phyloP scores from a whole-genome alignment of 2,329 filamentous ascomycete species.

The Phialophora chinensis region DNA sequence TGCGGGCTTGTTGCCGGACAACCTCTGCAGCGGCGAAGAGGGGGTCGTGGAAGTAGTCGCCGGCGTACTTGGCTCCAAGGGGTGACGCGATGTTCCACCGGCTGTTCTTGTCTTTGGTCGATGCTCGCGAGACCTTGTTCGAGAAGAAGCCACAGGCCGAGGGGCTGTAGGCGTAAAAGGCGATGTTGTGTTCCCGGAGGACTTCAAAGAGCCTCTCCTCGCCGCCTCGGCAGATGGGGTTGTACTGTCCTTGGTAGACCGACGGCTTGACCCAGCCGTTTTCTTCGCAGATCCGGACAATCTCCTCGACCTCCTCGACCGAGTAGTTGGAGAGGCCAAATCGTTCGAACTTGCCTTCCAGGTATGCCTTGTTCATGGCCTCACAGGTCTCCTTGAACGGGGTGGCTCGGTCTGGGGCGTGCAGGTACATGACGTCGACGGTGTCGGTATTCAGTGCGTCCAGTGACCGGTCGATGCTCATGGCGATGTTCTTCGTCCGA shows the following conservation, averaged over 20 bases:
- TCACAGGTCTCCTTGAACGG: constrained; percentile 50
- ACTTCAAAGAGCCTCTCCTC: constrained; percentile 46
- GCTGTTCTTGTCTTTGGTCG: constrained; percentile 38
- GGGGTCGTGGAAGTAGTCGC: constrained; percentile 41
- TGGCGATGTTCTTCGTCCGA: constrained; percentile 39
- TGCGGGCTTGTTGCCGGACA: constrained; percentile 36
- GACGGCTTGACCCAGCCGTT: constrained; percentile 51
- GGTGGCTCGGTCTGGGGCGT: constrained; percentile 54
- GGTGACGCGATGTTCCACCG: constrained; percentile 41
- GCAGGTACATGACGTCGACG: constrained; percentile 50
- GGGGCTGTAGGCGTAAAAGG: constrained; percentile 42
- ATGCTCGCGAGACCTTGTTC: constrained; percentile 40
- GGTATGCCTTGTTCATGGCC: constrained; percentile 52
- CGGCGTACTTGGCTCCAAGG: constrained; percentile 40
- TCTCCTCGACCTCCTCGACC: constrained; percentile 52
- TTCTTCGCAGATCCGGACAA: constrained; percentile 53
- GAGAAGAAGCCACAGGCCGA: constrained; percentile 43
- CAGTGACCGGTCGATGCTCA: constrained; percentile 40
- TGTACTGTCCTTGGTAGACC: constrained; percentile 59
- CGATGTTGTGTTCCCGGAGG: constrained; percentile 40
- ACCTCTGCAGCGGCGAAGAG: constrained; percentile 39
- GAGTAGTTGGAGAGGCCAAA: constrained; percentile 58
- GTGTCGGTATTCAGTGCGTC: constrained; percentile 39
- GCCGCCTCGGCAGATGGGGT: constrained; percentile 50
- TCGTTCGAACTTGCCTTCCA: constrained; percentile 52